Base-by-base conservation (phyloP, 352 stramenopile genomes). In the Globisporangium carolinianum region DNA sequence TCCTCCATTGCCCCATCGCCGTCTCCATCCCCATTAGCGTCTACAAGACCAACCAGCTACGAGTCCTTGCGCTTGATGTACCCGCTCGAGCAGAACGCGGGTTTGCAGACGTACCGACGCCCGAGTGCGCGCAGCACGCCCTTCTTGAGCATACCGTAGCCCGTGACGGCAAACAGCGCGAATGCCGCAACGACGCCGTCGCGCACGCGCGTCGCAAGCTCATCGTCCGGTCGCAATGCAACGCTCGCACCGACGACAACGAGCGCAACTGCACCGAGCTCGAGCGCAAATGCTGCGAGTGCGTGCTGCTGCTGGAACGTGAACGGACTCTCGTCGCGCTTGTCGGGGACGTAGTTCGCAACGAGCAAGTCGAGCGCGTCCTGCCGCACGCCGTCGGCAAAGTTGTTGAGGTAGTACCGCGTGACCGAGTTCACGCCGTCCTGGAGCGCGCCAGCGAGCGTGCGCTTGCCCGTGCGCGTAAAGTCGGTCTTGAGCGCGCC, bases 351-450 rank as follows among this genome's bases (percentile, higher is more conserved):
- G 63, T 76, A 85, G 71, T 88, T 86, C 49, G 76, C 88, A 5
- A 97, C 77, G 32, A 98, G 66, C 18, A 98, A 60, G 60, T 98
- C 89, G 62, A 97, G 94, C 54, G 89, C 87, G 69, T 98, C 94
- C 68, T 98, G 93, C 53, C 80, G 87, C 62, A 94, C 73, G 43
- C 88, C 90, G 67, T 98, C 94, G 41, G 78, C 60, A 73, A 98
- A 98, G 68, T 98, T 98, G 73, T 98, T 98, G 18, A 98, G 72
- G 68, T 98, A 98, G 71, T 98, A 98, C 15, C 95, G 72, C 61
- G 89, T 96, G 46, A 97, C 69, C 42, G 91, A 98, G 71, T 98
- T 98, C 61, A 97, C 55, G 41, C 94, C 95, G 76, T 99, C 96
- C 61, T 98, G 86, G 42, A 99, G 49, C 41, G 91, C 84, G 39